Conservation (phyloP, 176 grass and related monocot species). For the Musa troglodytarum region DNA sequence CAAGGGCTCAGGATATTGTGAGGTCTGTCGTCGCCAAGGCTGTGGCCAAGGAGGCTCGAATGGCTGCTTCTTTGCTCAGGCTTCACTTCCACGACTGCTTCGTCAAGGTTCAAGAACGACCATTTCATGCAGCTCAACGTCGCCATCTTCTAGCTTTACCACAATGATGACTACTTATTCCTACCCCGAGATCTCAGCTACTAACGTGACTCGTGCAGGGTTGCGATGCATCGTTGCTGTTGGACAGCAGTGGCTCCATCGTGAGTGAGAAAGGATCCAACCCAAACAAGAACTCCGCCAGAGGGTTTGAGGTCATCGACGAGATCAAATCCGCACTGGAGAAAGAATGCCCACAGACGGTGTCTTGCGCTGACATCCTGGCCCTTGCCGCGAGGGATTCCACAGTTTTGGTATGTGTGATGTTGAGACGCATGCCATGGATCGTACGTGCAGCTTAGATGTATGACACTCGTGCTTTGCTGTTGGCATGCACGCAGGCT, state of each 20-base stretch:
- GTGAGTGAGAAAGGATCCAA: constrained; percentile 1
- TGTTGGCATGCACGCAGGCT: constrained; percentile 24
- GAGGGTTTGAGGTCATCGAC: constrained; percentile 11
- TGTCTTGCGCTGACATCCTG: constrained; percentile 9
- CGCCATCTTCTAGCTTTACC: too few relatives aligned
- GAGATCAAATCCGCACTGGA: constrained; percentile 12
- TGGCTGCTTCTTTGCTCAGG: constrained; percentile 13
- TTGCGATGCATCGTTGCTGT: constrained; percentile 3
- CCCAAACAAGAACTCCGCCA: constrained; percentile 2
- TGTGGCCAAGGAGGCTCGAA: constrained; percentile 6
- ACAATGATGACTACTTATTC: too few relatives aligned
- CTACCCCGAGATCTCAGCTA: too few relatives aligned
- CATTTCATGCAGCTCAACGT: too few relatives aligned
- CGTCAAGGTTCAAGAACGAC: neutral
- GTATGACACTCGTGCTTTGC: too few relatives aligned
- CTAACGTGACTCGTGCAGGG: neutral
- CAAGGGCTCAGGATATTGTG: constrained; percentile 3
- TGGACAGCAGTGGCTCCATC: constrained; percentile 1
- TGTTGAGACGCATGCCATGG: too few relatives aligned
- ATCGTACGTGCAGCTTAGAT: too few relatives aligned
- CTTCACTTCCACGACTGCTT: constrained; percentile 19
- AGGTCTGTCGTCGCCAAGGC: neutral
- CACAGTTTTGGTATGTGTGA: neutral
- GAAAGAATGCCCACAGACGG: constrained; percentile 4
- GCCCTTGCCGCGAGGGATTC: constrained; percentile 8